These are phyloP conservation scores for Lasiodiplodia gonubiensis DNA, from an alignment of 2,329 filamentous ascomycete species.

Conservation along the genomic window DNA sequence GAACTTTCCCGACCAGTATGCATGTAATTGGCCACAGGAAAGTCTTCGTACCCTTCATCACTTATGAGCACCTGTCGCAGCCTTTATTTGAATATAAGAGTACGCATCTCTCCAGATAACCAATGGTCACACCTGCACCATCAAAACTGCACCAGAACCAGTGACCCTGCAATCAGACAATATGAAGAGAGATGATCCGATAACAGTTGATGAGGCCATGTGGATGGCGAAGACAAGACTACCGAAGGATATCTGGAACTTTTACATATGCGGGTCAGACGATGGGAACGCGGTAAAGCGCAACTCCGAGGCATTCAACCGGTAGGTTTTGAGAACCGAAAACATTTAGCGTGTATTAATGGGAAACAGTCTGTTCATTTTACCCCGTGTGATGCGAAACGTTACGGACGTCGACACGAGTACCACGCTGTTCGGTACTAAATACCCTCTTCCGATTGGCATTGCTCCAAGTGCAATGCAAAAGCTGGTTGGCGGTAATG, in stretches of 20 bases:
- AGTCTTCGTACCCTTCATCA: too few relatives aligned
- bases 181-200: background rate
- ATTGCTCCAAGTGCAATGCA: constrained; percentile 42
- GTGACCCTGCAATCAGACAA: background rate
- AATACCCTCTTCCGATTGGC: constrained; percentile 37
- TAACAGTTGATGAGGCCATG: background rate
- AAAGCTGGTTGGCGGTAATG: constrained; percentile 37
- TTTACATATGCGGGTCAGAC: background rate
- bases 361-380: constrained; percentile 29
- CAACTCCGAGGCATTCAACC: background rate
- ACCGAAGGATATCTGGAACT: background rate
- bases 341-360: background rate
- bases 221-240: background rate
- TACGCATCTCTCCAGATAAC: background rate
- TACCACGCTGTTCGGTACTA: constrained; percentile 30
- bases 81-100: background rate
- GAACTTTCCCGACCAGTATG: background rate
- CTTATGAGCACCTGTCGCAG: too few relatives aligned
- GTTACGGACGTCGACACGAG: constrained; percentile 34
- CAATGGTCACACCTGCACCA: background rate
- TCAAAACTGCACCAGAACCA: background rate
- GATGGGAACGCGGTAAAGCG: background rate
- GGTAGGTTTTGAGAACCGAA: background rate
- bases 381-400: constrained; percentile 31
- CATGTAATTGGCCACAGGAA: too few relatives aligned